These are phyloP conservation scores for Truncatella angustata DNA, from an alignment of 2,329 filamentous ascomycete species.

Conservation along the genomic window DNA sequence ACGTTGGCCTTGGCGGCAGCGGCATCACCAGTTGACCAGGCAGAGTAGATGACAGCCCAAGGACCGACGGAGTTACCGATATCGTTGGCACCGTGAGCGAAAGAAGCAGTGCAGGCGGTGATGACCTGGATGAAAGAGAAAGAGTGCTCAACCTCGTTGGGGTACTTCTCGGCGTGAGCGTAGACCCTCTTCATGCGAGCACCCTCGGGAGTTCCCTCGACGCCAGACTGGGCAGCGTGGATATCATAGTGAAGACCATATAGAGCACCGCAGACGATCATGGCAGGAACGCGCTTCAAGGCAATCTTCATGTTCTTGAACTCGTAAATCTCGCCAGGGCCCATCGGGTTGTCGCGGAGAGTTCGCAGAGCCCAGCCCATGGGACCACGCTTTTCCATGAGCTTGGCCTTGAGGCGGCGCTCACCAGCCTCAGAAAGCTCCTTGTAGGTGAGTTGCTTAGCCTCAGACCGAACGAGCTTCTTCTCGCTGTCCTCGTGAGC, in stretches of 20 bases:
- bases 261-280: slow-evolving; percentile 59
- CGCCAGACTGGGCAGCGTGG: slow-evolving; percentile 70
- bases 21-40: slow-evolving; percentile 63
- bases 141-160: slow-evolving; percentile 68
- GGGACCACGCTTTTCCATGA: slow-evolving; percentile 61
- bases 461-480: slow-evolving; percentile 43
- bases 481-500: slow-evolving; percentile 37
- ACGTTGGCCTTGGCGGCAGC: slow-evolving; percentile 63
- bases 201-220: slow-evolving; percentile 70
- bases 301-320: slow-evolving; percentile 64
- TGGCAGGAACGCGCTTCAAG: slow-evolving; percentile 66
- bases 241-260: slow-evolving; percentile 84
- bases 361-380: slow-evolving; percentile 83
- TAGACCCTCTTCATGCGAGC: slow-evolving; percentile 70
- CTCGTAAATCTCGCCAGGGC: slow-evolving; percentile 72
- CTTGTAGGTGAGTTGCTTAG: slow-evolving; percentile 57
- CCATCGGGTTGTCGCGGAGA: slow-evolving; percentile 71
- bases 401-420: slow-evolving; percentile 58
- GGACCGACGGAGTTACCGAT: slow-evolving; percentile 69
- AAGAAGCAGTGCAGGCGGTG: slow-evolving; percentile 70
- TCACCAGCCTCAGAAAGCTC: slow-evolving; percentile 57
- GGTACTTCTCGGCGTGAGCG: slow-evolving; percentile 60
- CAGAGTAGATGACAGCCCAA: slow-evolving; percentile 69
- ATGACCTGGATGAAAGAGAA: slow-evolving; percentile 67
- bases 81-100: slow-evolving; percentile 76